phyloP scores from a whole-genome alignment of 2,329 filamentous ascomycete genomes.

The Neurospora sp. region DNA sequence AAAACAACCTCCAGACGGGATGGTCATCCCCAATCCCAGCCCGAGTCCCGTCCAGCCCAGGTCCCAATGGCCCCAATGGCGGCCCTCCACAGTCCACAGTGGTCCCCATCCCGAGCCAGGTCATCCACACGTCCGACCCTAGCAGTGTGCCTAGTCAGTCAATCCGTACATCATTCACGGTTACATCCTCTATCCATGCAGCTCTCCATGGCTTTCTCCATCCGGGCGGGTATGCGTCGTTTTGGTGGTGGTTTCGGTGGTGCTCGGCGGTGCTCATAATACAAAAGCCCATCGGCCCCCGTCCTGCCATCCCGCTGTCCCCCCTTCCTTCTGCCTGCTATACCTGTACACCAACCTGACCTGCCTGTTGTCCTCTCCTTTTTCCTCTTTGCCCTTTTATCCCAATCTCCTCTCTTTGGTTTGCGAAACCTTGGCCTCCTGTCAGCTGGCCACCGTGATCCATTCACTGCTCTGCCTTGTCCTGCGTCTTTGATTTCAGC shows the following conservation, averaged over 20 bases:
- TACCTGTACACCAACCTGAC: slow-evolving; percentile 2
- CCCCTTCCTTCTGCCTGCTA: not conserved
- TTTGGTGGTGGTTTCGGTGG: slow-evolving; percentile 4
- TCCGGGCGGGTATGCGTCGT: slow-evolving; percentile 14
- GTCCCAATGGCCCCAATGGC: not conserved
- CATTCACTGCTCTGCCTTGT: not conserved
- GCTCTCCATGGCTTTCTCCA: slow-evolving; percentile 7
- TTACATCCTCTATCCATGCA: slow-evolving; percentile 14
- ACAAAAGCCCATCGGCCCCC: slow-evolving; percentile 13
- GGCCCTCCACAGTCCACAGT: not conserved
- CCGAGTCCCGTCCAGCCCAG: not conserved
- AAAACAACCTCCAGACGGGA: not conserved
- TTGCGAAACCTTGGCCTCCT: not conserved
- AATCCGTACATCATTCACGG: not conserved
- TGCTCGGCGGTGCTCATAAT: slow-evolving; percentile 8
- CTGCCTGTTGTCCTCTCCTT: slow-evolving; percentile 3
- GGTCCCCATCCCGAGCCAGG: not conserved
- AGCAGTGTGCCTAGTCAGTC: not conserved
- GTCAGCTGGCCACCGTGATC: not conserved
- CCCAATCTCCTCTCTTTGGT: not conserved
- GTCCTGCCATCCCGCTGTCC: slow-evolving; percentile 5
- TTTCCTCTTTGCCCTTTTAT: not conserved
- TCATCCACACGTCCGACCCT: not conserved
- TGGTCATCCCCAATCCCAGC: not conserved
- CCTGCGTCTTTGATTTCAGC: not conserved